Base-by-base conservation (phyloP, 306 rosid species). In the Echinosophora koreensis region DNA sequence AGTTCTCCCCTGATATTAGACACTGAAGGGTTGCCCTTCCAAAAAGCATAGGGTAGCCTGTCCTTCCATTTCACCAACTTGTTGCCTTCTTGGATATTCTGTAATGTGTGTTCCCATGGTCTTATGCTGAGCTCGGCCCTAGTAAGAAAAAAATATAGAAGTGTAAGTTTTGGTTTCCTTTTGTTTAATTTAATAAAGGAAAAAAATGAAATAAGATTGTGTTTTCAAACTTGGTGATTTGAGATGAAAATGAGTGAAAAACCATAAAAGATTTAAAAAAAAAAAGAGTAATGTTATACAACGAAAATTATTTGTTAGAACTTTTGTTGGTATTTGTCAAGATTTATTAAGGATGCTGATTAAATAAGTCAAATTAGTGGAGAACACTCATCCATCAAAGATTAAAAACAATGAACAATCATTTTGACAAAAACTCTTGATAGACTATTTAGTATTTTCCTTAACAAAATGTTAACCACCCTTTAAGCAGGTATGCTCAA, bases 41-140 rank as follows among this genome's bases (percentile, higher is more conserved):
- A 87, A 76, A 69, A 85, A 14, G 86, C 91, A 22, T 83, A 80
- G 39, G 91, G 91, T 66, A 38, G 2, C 51, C 91, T 85, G 66
- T 85, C 73, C 57, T 82, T 66, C 91, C 91, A 87, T 56, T 70
- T 66, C 5, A 80, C 58, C 35, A 6, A 44, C 58, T 70, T 60
- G 84, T 83, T 85, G 6, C 86, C 76, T 83, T 80, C 73, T 56
- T 60, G 54, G 66, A 87, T 74, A 4, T 56, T 76, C 46, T 66
- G 9, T 6, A 80, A 32, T 27, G 71, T 56, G 41, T 50, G 6
- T 57, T 62, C 81, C 91, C 91, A 87, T 61, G 91, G 87, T 57
- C 75, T 77, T 69, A 87, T 77, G 74, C 66, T 32, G 8, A 73
- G 70, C 82, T 87, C 91, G 17, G 78, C 32, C 91, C 91, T 87